Conservation (phyloP, 192 early-diverging fungal species). For the Thamnidium elegans region DNA sequence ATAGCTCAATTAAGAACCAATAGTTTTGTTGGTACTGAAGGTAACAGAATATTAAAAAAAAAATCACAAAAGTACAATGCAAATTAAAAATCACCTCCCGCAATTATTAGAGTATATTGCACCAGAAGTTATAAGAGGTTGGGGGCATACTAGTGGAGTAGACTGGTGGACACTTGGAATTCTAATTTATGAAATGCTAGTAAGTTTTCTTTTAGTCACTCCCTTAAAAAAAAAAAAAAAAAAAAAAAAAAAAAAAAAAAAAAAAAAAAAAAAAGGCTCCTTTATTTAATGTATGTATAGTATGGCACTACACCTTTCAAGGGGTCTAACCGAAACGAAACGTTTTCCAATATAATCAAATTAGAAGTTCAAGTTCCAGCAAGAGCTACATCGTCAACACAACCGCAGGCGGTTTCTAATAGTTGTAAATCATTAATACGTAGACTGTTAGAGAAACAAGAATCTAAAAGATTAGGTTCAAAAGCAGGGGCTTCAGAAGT, state of each 20-base stretch:
- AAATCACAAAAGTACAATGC: not conserved
- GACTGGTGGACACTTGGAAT: slow-evolving; percentile 99
- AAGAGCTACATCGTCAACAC: slow-evolving; percentile 6
- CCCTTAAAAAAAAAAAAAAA: not conserved
- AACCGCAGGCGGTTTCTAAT: slow-evolving; percentile 19
- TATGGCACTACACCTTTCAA: slow-evolving; percentile 95
- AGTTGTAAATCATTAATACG: slow-evolving; percentile 76
- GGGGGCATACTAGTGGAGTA: slow-evolving; percentile 88
- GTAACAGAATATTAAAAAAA: slow-evolving; percentile 33
- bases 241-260: not conserved
- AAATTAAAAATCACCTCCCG: not conserved
- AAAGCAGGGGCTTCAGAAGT: slow-evolving; percentile 89
- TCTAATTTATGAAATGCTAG: slow-evolving; percentile 96
- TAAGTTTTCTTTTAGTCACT: slow-evolving; percentile 18
- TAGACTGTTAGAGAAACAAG: slow-evolving; percentile 85
- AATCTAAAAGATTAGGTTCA: slow-evolving; percentile 82
- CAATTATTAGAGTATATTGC: slow-evolving; percentile 84
- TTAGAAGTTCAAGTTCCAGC: slow-evolving; percentile 77
- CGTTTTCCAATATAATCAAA: slow-evolving; percentile 85
- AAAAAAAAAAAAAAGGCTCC: not conserved
- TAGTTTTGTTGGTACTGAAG: slow-evolving; percentile 97
- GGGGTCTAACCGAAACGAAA: slow-evolving; percentile 80
- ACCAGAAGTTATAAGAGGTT: slow-evolving; percentile 94
- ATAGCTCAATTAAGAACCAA: slow-evolving; percentile 88
- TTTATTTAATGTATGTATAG: slow-evolving; percentile 4